Evolutionary conservation across 805 yeast species (phyloP).

Genomic region (Helenozyma rhizophorensis): DNA sequence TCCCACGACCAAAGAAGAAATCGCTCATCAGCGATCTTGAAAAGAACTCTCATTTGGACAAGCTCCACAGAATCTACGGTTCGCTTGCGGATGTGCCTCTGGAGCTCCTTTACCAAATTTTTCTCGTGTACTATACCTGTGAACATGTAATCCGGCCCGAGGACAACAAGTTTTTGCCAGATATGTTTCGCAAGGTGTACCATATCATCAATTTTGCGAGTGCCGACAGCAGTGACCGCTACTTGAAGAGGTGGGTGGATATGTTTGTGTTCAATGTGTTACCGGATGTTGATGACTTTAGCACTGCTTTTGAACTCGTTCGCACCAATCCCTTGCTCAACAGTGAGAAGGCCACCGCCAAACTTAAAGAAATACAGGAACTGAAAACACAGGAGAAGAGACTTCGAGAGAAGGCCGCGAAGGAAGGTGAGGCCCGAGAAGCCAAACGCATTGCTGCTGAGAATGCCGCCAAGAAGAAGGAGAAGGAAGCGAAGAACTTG

Average conservation of each 20-base stretch:
- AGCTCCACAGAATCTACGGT: conserved; percentile 18
- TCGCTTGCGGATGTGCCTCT: conserved; percentile 22
- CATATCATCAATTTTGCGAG: conserved; percentile 4
- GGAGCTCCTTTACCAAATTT: conserved; percentile 30
- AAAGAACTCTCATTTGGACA: conserved; percentile 15
- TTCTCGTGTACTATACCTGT: conserved; percentile 27
- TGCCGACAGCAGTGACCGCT: conserved; percentile 9
- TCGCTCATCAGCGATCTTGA: conserved; percentile 13
- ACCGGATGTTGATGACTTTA: conserved; percentile 25
- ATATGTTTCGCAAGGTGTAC: conserved; percentile 12
- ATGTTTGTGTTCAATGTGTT: conserved; percentile 33
- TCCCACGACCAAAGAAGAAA: conserved; percentile 6
- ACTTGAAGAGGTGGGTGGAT: conserved; percentile 23
- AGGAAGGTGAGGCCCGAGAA: conserved; percentile 15
- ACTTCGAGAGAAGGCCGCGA: conserved; percentile 6
- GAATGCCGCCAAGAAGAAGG: conserved; percentile 11
- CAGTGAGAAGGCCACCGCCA: conserved; percentile 7
- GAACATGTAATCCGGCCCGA: conserved; percentile 12
- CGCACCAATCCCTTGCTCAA: conserved; percentile 17
- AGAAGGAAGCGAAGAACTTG: conserved; percentile 19
- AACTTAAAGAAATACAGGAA: conserved; percentile 12
- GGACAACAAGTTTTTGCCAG: conserved; percentile 7
- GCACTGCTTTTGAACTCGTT: conserved; percentile 25
- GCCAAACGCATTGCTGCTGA: conserved; percentile 17
- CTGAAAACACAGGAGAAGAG: conserved; percentile 3